A percentile compares a stretch with the other conserved stretches of the same genome.
These are phyloP conservation scores for Cryphonectria carpinicola DNA, from an alignment of 2,329 filamentous ascomycete species.

Conservation along the genomic window DNA sequence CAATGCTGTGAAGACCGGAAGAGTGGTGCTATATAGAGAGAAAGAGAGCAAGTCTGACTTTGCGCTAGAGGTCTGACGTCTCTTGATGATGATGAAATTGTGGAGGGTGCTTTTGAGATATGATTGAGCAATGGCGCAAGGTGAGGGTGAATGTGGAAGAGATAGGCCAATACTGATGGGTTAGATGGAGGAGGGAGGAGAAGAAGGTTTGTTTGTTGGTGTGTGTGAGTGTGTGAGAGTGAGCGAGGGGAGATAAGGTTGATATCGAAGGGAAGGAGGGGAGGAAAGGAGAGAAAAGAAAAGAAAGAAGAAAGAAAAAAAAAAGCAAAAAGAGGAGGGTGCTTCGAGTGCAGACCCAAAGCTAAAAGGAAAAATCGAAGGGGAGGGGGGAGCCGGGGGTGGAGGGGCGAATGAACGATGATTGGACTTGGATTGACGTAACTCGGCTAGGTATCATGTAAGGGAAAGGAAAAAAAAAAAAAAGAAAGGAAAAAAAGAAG, in stretches of 20 bases:
- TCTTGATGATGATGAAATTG: background rate
- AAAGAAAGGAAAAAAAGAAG: background rate
- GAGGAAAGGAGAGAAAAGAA: background rate
- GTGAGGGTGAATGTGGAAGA: background rate
- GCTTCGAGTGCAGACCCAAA: background rate
- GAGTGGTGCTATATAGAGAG: background rate
- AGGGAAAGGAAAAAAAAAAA: background rate
- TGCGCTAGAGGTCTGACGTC: background rate
- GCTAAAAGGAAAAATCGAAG: background rate
- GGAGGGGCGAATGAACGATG: background rate
- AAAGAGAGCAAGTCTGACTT: background rate
- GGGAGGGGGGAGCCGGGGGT: background rate
- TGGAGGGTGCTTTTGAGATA: background rate
- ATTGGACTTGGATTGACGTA: constrained; percentile 9
- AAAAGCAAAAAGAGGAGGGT: background rate
- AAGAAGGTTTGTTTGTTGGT: background rate
- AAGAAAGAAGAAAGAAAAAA: background rate
- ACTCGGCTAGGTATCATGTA: constrained; percentile 1
- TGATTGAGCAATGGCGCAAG: background rate
- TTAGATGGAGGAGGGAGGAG: background rate
- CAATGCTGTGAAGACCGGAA: background rate
- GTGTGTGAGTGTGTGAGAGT: background rate
- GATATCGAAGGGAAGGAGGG: background rate
- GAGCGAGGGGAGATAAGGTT: background rate
- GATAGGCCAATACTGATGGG: background rate